phyloP scores from a whole-genome alignment of 768 basidiomycete genomes.

The Amanita molliuscula region DNA sequence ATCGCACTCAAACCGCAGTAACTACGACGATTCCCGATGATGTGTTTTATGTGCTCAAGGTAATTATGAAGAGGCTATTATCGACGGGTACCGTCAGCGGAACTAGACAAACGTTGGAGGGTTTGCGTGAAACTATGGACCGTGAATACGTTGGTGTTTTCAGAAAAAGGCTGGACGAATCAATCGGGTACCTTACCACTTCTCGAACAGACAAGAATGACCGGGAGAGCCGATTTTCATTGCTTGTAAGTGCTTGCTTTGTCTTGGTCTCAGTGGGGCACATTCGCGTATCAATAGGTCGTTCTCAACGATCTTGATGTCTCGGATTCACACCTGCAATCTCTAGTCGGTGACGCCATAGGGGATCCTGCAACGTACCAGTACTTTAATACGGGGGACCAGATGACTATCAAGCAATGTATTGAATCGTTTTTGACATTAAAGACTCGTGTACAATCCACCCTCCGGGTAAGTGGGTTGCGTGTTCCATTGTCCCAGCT shows the following conservation, averaged over 20 bases:
- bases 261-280: not conserved
- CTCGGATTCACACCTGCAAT: constrained; percentile 82
- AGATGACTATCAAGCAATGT: constrained; percentile 34
- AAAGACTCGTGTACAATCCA: constrained; percentile 55
- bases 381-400: constrained; percentile 54
- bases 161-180: constrained; percentile 79
- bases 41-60: constrained; percentile 91
- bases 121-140: constrained; percentile 69
- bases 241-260: constrained; percentile 54
- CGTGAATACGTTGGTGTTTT: constrained; percentile 74
- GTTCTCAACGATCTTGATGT: constrained; percentile 92
- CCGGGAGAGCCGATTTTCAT: constrained; percentile 66
- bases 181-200: constrained; percentile 50
- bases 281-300: constrained; percentile 35
- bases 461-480: constrained; percentile 49
- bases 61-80: constrained; percentile 65
- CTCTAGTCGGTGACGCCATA: constrained; percentile 58
- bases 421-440: constrained; percentile 43
- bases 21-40: constrained; percentile 84
- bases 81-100: constrained; percentile 62
- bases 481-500: not conserved
- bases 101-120: constrained; percentile 48
- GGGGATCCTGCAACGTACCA: constrained; percentile 48
- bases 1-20: constrained; percentile 50
- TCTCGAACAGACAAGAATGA: constrained; percentile 67